phyloP scores from a whole-genome alignment of 306 rosid species.

The Citrullus mucosospermus region DNA sequence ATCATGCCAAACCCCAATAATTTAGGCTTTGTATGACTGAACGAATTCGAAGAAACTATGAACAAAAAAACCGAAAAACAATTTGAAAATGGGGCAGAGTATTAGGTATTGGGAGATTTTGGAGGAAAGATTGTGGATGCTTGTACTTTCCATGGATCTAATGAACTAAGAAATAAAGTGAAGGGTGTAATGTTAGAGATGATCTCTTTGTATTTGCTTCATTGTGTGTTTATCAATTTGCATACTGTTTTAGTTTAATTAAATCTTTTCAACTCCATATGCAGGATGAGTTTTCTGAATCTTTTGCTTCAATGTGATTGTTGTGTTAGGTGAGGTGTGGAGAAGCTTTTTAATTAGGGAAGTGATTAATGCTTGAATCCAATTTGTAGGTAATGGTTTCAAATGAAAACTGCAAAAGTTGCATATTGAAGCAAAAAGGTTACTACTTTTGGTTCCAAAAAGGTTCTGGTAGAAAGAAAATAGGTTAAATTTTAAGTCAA shows the following conservation, averaged over 20 bases:
- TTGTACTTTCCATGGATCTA: conserved; percentile 11
- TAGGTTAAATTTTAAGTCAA: no score
- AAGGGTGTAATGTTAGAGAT: not conserved
- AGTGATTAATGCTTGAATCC: not conserved
- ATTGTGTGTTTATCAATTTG: not conserved
- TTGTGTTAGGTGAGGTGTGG: not conserved
- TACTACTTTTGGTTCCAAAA: no score
- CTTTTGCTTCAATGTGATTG: no score
- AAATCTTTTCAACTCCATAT: no score
- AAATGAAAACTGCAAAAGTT: not conserved
- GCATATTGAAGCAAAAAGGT: not conserved
- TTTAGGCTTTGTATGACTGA: conserved; percentile 11
- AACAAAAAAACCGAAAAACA: not conserved
- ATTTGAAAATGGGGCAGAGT: not conserved
- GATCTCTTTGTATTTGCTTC: not conserved
- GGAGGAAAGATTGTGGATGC: conserved; percentile 12
- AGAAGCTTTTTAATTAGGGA: not conserved
- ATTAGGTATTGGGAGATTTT: conserved; percentile 8
- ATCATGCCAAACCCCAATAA: conserved; percentile 10
- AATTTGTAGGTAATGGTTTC: not conserved
- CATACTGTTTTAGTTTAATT: not conserved
- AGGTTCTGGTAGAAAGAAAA: no score
- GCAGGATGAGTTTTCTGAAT: no score
- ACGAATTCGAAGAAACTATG: conserved; percentile 5
- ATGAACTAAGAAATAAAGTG: conserved; percentile 11